A percentile compares a stretch with the other conserved stretches of the same genome.
These are phyloP conservation scores for Agaricus blazei DNA, from an alignment of 768 basidiomycete genomes.

Conservation along the genomic window DNA sequence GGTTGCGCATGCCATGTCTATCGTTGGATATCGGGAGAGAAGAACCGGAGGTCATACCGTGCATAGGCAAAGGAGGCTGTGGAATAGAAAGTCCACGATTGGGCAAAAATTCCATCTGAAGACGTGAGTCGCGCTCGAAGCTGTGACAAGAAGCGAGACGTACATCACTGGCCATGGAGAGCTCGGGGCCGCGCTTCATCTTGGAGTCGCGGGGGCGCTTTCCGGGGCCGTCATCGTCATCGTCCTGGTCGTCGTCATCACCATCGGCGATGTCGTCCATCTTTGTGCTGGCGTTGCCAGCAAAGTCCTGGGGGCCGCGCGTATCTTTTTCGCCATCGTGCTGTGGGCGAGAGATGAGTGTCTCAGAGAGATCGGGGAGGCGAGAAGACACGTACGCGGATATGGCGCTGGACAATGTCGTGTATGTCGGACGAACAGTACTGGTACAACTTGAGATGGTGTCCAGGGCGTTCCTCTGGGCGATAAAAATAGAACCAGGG, in stretches of 20 bases:
- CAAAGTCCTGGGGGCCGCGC: slow-evolving; percentile 41
- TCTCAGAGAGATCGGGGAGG: slow-evolving; percentile 3
- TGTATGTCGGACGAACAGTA: slow-evolving; percentile 72
- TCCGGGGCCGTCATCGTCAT: slow-evolving; percentile 17
- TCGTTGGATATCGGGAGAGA: slow-evolving; percentile 7
- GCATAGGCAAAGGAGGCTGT: slow-evolving; percentile 6
- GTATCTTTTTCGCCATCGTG: slow-evolving; percentile 48
- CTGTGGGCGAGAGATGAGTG: slow-evolving; percentile 22
- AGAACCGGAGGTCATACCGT: slow-evolving; percentile 6
- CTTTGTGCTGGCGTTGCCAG: slow-evolving; percentile 26
- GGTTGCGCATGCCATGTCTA: slow-evolving; percentile 1
- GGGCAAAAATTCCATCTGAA: slow-evolving; percentile 4
- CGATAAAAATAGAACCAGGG: slow-evolving; percentile 40
- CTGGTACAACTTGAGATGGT: slow-evolving; percentile 78
- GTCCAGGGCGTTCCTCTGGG: slow-evolving; percentile 71
- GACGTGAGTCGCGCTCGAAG: neutral
- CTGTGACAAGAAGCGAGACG: neutral
- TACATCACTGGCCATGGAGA: slow-evolving; percentile 8
- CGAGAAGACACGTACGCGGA: slow-evolving; percentile 29
- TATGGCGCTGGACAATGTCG: slow-evolving; percentile 64
- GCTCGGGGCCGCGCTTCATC: slow-evolving; percentile 8
- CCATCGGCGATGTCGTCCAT: slow-evolving; percentile 32
- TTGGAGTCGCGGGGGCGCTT: slow-evolving; percentile 5
- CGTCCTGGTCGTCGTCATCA: slow-evolving; percentile 37
- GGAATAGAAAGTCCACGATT: slow-evolving; percentile 6